Conservation (phyloP, 192 early-diverging fungal genomes). For the Backusella tarrabulga region DNA sequence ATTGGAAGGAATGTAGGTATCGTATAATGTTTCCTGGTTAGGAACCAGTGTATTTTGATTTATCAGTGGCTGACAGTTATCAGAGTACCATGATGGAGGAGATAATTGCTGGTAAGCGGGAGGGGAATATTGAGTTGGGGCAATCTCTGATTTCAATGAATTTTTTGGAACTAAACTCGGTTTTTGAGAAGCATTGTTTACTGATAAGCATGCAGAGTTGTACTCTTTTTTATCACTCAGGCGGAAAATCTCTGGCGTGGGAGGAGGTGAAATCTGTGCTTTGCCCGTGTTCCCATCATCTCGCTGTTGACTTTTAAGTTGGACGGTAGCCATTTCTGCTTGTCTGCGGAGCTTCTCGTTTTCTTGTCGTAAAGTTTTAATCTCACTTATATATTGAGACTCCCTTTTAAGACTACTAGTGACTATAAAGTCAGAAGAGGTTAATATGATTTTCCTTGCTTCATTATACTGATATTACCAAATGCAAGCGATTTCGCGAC, state of each 20-base stretch:
- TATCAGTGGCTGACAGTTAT: not conserved
- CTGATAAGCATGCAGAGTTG: not conserved
- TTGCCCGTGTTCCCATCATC: not conserved
- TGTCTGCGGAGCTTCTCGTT: constrained; percentile 27
- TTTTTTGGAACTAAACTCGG: not conserved
- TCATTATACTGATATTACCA: constrained; percentile 34
- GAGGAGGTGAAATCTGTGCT: not conserved
- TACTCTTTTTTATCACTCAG: not conserved
- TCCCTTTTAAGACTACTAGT: constrained; percentile 17
- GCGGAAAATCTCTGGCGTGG: constrained; percentile 1
- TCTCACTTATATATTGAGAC: constrained; percentile 15
- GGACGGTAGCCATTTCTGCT: not conserved
- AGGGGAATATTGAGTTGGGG: not conserved
- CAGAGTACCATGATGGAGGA: not conserved
- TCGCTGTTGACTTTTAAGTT: not conserved
- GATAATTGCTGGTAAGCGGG: not conserved
- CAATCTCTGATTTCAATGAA: not conserved
- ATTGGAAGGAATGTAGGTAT: not conserved
- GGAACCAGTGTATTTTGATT: not conserved
- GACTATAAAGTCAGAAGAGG: not conserved
- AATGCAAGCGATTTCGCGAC: constrained; percentile 76
- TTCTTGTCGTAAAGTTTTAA: constrained; percentile 19
- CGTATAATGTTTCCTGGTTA: not conserved
- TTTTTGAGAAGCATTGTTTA: not conserved
- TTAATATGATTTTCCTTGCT: not conserved